Evolutionary conservation across 768 basidiomycete genomes (phyloP).

Genomic region (Hygrocybe coccinea): DNA sequence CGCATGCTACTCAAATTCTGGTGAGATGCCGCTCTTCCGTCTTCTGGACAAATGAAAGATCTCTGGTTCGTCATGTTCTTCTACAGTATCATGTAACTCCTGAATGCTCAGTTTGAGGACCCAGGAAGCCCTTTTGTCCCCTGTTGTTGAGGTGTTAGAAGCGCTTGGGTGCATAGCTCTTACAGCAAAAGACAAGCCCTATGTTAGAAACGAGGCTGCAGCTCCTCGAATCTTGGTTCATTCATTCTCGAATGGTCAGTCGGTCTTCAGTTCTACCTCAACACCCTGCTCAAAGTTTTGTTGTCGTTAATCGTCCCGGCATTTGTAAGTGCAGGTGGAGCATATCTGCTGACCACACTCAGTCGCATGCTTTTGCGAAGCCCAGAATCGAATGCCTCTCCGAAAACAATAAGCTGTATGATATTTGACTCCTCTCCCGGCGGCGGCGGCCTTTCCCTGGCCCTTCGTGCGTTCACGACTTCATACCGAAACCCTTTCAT

Average conservation of each 20-base stretch:
- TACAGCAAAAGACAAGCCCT: background rate
- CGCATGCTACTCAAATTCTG: constrained; percentile 39
- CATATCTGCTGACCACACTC: constrained; percentile 33
- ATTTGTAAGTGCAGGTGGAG: constrained; percentile 44
- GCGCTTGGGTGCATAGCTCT: constrained; percentile 33
- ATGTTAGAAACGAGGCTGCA: constrained; percentile 6
- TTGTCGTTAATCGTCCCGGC: too few relatives aligned
- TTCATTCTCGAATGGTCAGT: constrained; percentile 46
- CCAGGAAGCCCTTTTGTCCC: constrained; percentile 30
- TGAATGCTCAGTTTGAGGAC: background rate
- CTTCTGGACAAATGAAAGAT: constrained; percentile 31
- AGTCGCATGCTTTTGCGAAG: constrained; percentile 28
- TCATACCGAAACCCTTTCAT: constrained; percentile 30
- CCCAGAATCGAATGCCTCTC: constrained; percentile 7
- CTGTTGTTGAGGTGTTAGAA: constrained; percentile 35
- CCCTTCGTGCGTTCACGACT: constrained; percentile 30
- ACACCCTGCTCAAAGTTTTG: too few relatives aligned
- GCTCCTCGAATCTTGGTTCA: constrained; percentile 40
- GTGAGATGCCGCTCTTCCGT: constrained; percentile 34
- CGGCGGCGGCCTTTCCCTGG: constrained; percentile 22
- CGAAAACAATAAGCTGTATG: constrained; percentile 27
- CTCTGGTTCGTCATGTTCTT: constrained; percentile 26
- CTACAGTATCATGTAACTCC: background rate
- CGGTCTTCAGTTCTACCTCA: too few relatives aligned
- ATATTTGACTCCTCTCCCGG: constrained; percentile 48